These are phyloP conservation scores for Glaciozyma antarctica DNA, from an alignment of 768 basidiomycete species.

Conservation along the genomic window DNA sequence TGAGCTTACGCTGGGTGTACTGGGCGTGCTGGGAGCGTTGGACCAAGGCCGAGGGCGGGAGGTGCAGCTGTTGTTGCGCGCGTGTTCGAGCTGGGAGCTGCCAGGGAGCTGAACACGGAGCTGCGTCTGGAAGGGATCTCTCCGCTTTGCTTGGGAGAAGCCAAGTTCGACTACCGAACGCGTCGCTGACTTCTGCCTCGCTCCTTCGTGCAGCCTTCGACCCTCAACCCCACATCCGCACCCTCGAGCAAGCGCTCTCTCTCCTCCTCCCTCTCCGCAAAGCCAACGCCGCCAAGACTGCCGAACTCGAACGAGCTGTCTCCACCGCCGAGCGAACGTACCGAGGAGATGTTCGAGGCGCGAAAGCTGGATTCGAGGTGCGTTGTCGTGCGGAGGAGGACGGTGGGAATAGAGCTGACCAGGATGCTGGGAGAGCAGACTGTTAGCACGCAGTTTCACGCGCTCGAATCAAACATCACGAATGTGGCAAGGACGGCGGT, in stretches of 20 bases:
- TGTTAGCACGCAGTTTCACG: constrained; percentile 48
- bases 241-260: constrained; percentile 86
- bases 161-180: background rate
- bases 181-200: background rate
- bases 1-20: background rate
- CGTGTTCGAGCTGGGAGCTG: background rate
- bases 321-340: constrained; percentile 83
- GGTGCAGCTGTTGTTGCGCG: background rate
- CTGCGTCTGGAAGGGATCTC: too few species aligned
- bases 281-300: constrained; percentile 80
- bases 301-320: constrained; percentile 86
- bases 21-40: background rate
- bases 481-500: constrained; percentile 90
- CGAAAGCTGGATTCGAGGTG: constrained; percentile 90
- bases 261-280: constrained; percentile 73
- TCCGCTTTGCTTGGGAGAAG: too few species aligned
- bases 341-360: constrained; percentile 82
- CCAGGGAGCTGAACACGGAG: background rate
- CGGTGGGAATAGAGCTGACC: background rate
- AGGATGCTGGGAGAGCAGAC: constrained; percentile 46
- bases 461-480: constrained; percentile 74
- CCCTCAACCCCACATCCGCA: constrained; percentile 52
- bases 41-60: background rate
- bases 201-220: constrained; percentile 30
- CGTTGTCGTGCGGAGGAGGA: constrained; percentile 27